Evolutionary conservation across 1,139 yeast genomes (phyloP), one percentile per base, ranked within the genome.

Genomic region (Blastobotrys buckinghamii): DNA sequence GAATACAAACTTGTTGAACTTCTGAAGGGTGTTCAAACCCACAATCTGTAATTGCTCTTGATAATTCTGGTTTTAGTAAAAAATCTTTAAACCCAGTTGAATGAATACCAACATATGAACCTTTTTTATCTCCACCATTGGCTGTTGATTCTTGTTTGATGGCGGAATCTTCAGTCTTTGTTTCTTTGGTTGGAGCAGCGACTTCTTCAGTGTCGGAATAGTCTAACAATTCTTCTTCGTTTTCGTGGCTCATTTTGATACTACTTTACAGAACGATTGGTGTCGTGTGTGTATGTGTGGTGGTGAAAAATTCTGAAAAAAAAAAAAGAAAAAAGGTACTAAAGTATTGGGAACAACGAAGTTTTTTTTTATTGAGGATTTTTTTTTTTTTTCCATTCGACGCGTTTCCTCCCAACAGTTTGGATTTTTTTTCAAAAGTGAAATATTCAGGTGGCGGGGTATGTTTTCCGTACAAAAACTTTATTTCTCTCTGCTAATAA

Each of bases 21-120:
- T 92, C 98, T 56, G 97, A 89, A 59, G 98, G 98, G 76, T 92
- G 98, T 76, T 92, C 98, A 68, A 92, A 92, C 77, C 98, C 98
- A 77, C 97, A 89, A 73, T 92, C 98, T 61, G 92, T 95, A 67
- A 92, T 92, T 58, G 98, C 98, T 73, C 98, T 84, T 63, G 92
- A 78, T 62, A 92, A 78, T 72, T 92, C 98, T 26, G 97, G 97
- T 75, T 92, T 92, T 70, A 92, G 79, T 65, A 92, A 76, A 73
- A 92, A 92, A 73, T 92, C 98, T 74, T 95, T 88, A 82, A 92
- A 92, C 69, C 97, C 97, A 56, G 97, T 90, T 59, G 97, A 92
- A 71, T 92, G 97, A 64, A 89, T 87, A 66, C 97, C 97, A 54
- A 90, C 97, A 64, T 92, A 92, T 46, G 97, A 89, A 63, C 98